Evolutionary conservation across 148 eudicot species (phyloP).

Genomic region (Drosera capensis): DNA sequence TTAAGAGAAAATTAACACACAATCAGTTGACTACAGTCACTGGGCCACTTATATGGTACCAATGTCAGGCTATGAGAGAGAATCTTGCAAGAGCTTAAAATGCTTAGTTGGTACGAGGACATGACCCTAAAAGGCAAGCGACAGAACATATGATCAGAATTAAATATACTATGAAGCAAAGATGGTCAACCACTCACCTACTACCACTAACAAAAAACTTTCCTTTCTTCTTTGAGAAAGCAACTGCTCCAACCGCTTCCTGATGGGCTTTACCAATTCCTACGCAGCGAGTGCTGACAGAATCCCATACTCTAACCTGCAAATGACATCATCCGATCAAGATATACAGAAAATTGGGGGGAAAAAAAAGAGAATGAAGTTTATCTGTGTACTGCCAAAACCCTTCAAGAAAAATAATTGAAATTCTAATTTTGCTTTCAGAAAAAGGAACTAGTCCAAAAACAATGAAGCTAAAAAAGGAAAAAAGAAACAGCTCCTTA

Average conservation of each 20-base stretch:
- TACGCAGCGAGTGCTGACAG: slow-evolving; percentile 40
- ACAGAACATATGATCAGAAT: too few relatives aligned
- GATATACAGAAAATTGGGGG: neutral
- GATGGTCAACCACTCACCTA: slow-evolving; percentile 30
- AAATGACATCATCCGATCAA: slow-evolving; percentile 4
- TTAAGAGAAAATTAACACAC: too few relatives aligned
- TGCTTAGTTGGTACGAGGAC: too few relatives aligned
- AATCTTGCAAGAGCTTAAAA: too few relatives aligned
- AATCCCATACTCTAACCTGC: slow-evolving; percentile 90
- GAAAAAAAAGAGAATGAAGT: neutral
- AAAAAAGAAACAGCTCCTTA: slow-evolving; percentile 21
- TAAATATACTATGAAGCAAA: neutral
- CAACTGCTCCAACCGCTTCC: slow-evolving; percentile 93
- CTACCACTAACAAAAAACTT: slow-evolving; percentile 91
- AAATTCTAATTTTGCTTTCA: too few relatives aligned
- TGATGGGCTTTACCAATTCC: slow-evolving; percentile 80
- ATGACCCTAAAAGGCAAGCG: too few relatives aligned
- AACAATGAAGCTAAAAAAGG: neutral
- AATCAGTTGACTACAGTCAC: too few relatives aligned
- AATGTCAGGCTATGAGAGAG: too few relatives aligned
- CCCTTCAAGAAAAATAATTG: neutral
- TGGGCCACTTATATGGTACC: too few relatives aligned
- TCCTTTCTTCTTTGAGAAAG: slow-evolving; percentile 58
- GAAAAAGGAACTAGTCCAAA: neutral
- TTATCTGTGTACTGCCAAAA: neutral